A percentile compares a stretch with the other conserved stretches of the same genome.
These are phyloP conservation scores for Citrullus mucosospermus DNA, from an alignment of 306 rosid genomes.

Conservation along the genomic window DNA sequence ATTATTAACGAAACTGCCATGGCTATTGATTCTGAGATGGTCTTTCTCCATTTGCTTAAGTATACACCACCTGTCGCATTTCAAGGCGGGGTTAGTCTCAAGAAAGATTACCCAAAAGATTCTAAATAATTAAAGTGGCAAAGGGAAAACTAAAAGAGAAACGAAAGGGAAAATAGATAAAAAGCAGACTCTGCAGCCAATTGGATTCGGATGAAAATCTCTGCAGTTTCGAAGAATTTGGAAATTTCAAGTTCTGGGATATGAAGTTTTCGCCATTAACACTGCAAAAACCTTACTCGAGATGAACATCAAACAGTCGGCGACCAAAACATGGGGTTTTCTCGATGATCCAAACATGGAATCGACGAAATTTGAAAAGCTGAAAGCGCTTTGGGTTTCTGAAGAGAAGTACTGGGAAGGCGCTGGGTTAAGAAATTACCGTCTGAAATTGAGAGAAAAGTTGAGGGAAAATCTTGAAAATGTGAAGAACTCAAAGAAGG, in stretches of 20 bases:
- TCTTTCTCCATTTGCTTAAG: conserved; percentile 54
- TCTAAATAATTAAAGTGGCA: neutral
- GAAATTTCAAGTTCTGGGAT: neutral
- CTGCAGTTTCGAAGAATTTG: neutral
- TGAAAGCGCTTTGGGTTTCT: neutral
- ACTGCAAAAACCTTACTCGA: neutral
- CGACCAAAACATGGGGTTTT: neutral
- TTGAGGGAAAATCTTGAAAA: neutral
- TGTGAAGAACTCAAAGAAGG: neutral
- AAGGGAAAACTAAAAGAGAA: neutral
- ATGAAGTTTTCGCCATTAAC: neutral
- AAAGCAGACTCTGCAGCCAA: neutral
- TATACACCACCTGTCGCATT: conserved; percentile 1
- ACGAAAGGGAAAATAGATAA: neutral
- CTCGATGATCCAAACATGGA: neutral
- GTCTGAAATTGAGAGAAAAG: neutral
- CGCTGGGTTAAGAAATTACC: neutral
- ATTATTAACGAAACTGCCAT: conserved; percentile 9
- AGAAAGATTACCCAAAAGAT: neutral
- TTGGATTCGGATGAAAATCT: neutral
- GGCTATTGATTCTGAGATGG: conserved; percentile 17
- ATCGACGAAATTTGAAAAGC: neutral
- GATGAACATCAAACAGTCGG: neutral
- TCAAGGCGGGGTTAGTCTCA: neutral
- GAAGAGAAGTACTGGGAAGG: neutral